Evolutionary conservation across 768 basidiomycete genomes (phyloP).

Genomic region (Amyloporia xantha): DNA sequence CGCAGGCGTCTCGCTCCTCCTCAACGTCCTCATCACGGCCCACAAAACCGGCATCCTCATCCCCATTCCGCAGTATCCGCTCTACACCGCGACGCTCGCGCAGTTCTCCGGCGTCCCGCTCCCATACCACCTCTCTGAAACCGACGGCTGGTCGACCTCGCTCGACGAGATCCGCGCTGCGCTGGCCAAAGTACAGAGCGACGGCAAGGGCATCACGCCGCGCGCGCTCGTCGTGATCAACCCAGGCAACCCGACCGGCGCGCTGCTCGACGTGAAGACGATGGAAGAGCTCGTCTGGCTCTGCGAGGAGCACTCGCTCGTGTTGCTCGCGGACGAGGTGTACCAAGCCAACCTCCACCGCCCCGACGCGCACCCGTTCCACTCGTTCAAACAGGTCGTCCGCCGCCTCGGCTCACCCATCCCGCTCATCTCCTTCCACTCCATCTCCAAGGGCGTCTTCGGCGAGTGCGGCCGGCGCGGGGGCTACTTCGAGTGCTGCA

Average conservation of each 20-base stretch:
- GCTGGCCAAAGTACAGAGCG: slow-evolving; percentile 49
- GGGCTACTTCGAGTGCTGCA: slow-evolving; percentile 91
- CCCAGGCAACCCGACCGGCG: slow-evolving; percentile 96
- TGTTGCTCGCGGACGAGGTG: slow-evolving; percentile 97
- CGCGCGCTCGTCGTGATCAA: slow-evolving; percentile 96
- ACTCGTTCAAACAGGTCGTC: slow-evolving; percentile 90
- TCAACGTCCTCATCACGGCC: slow-evolving; percentile 69
- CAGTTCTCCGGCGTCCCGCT: slow-evolving; percentile 74
- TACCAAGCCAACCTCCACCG: slow-evolving; percentile 92
- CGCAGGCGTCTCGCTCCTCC: slow-evolving; percentile 82
- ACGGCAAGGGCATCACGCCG: slow-evolving; percentile 46
- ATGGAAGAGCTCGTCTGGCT: slow-evolving; percentile 74
- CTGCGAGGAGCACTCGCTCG: slow-evolving; percentile 78
- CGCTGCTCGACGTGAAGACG: slow-evolving; percentile 63
- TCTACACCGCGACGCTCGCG: slow-evolving; percentile 93
- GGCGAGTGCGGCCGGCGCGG: slow-evolving; percentile 98
- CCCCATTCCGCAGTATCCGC: slow-evolving; percentile 96
- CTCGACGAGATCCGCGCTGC: slow-evolving; percentile 57
- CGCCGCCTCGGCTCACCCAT: slow-evolving; percentile 58
- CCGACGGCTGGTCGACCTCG: slow-evolving; percentile 77
- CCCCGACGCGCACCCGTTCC: slow-evolving; percentile 63
- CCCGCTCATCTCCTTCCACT: slow-evolving; percentile 93
- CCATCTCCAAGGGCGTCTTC: slow-evolving; percentile 91
- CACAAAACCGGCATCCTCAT: slow-evolving; percentile 77
- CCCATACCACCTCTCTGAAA: slow-evolving; percentile 87